Evolutionary conservation across 257 asterid species (phyloP).

Genomic region (Lithospermum erythrorhizon): DNA sequence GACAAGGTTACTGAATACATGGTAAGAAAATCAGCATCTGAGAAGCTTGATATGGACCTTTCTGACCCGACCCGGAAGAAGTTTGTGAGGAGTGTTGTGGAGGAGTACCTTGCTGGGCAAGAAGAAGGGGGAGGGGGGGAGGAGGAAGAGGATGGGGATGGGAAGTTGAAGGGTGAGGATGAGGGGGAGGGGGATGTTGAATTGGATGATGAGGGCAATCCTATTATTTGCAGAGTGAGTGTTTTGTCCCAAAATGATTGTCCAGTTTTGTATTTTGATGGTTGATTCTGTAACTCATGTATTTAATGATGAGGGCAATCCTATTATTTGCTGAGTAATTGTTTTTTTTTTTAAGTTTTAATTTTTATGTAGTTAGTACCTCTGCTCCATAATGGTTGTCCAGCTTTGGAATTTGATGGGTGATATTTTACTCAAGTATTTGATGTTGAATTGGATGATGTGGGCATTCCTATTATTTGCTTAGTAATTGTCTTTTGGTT

Average conservation of each 20-base stretch:
- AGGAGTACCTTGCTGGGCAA: conserved; percentile 49
- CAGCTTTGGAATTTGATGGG: too few relatives aligned
- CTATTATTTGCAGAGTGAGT: conserved; percentile 74
- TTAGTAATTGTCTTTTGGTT: conserved; percentile 19
- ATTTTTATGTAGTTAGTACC: too few relatives aligned
- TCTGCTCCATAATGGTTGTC: too few relatives aligned
- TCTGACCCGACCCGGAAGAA: conserved; percentile 56
- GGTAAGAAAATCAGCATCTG: conserved; percentile 75
- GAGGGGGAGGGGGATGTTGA: conserved; percentile 30
- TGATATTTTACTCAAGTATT: too few relatives aligned
- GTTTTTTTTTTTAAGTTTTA: not conserved
- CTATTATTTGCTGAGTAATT: conserved; percentile 75
- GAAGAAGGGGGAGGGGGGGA: conserved; percentile 21
- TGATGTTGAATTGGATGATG: conserved; percentile 37
- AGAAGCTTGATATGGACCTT: conserved; percentile 58
- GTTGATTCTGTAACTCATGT: too few relatives aligned
- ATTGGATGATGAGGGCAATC: conserved; percentile 81
- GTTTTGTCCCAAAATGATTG: not conserved
- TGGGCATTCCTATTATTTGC: conserved; percentile 74
- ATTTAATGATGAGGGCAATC: conserved; percentile 80
- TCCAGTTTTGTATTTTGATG: too few relatives aligned
- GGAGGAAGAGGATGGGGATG: conserved; percentile 24
- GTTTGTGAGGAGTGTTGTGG: conserved; percentile 62
- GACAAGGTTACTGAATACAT: conserved; percentile 71
- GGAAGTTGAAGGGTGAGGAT: conserved; percentile 13